Conservation (phyloP, 2,329 filamentous ascomycete genomes). For the Amauroascus verrucosus region DNA sequence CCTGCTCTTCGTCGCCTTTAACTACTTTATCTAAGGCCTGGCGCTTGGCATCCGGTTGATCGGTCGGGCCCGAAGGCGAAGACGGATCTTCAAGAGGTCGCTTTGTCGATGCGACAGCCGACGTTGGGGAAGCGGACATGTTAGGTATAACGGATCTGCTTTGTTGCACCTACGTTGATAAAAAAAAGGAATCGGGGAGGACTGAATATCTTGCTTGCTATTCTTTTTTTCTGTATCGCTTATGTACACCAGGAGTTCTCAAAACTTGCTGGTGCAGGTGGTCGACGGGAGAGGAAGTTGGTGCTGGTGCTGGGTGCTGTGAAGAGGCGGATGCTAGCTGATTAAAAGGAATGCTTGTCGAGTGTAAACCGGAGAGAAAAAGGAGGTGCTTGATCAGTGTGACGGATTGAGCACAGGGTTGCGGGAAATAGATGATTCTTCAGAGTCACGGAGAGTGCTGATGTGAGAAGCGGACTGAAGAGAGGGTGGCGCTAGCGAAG, state of each 20-base stretch:
- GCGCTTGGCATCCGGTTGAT: conserved; percentile 94
- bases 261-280: conserved; percentile 79
- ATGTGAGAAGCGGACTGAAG: conserved; percentile 27
- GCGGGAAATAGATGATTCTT: conserved; percentile 8
- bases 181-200: conserved; percentile 29
- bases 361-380: conserved; percentile 18
- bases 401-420: conserved; percentile 9
- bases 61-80: conserved; percentile 78
- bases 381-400: conserved; percentile 9
- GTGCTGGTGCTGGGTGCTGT: conserved; percentile 13
- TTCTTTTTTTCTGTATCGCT: conserved; percentile 43
- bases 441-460: conserved; percentile 22
- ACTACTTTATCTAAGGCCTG: conserved; percentile 88
- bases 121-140: conserved; percentile 59
- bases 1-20: conserved; percentile 49
- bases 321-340: conserved; percentile 12
- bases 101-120: conserved; percentile 51
- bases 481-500: conserved; percentile 18
- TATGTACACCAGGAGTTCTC: conserved; percentile 81
- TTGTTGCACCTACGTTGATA: conserved; percentile 30
- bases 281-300: conserved; percentile 22
- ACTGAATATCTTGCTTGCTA: conserved; percentile 36
- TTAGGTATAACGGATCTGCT: conserved; percentile 28
- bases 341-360: conserved; percentile 9
- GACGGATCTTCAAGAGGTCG: conserved; percentile 94